Evolutionary conservation across 805 yeast species (phyloP), one percentile per base, ranked within the genome.

Genomic region (Sugiyamaella americana): DNA sequence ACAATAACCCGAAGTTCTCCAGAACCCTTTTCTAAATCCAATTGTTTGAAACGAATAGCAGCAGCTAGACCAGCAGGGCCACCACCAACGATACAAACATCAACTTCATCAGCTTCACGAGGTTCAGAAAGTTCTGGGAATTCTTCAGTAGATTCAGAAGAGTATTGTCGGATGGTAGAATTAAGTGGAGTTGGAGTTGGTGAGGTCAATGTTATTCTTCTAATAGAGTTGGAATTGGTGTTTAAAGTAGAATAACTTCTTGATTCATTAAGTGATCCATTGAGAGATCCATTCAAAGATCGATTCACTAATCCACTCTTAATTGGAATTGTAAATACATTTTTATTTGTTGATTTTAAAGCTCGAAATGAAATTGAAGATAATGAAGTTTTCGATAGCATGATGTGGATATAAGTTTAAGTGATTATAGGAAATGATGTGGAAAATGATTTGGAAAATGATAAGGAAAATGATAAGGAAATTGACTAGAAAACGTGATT

Each of bases 21-120:
- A 20, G 68, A 68, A 1, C 82, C 84, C 23, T 72, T 66, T 52
- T 76, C 82, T 45, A 74, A 69, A 59, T 89, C 96, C 30, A 91
- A 67, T 62, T 89, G 96, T 64, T 93, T 93, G 50, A 87, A 70
- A 55, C 77, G 75, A 52, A 93, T 93, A 10, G 98, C 98, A 1
- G 98, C 83, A 1, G 96, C 89, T 43, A 93, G 70, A 2, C 98
- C 98, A 1, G 98, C 94, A 4, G 98, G 98, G 0, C 98, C 98
- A 30, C 95, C 98, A 37, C 98, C 98, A 1, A 93, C 95, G 43
- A 93, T 87, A 58, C 95, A 85, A 19, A 93, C 95, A 64, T 93
- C 98, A 11, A 87, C 96, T 26, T 78, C 76, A 60, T 93, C 98
- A 11, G 73, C 76, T 4, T 85, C 95, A 47, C 98, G 72, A 52